These are phyloP conservation scores for Puccinia horiana DNA, from an alignment of 1,284 basidiomycete species.

Conservation along the genomic window DNA sequence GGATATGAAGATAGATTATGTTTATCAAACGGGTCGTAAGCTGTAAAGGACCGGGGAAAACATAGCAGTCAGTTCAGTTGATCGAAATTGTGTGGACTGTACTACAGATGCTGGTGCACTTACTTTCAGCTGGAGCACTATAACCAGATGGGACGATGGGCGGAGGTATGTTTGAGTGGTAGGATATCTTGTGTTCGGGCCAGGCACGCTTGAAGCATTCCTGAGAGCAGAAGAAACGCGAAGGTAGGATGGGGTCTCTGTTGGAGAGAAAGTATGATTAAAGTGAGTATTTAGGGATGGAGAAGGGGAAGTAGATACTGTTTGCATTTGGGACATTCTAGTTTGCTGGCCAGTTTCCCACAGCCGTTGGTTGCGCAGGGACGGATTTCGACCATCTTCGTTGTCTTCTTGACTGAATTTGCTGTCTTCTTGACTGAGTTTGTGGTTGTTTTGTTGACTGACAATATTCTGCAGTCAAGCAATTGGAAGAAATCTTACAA, in stretches of 20 bases:
- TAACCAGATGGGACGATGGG: slow-evolving; percentile 25
- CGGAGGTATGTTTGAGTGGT: slow-evolving; percentile 34
- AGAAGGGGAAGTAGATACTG: too few relatives aligned
- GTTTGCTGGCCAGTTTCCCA: slow-evolving; percentile 32
- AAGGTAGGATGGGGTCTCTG: slow-evolving; percentile 32
- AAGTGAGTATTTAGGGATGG: not conserved
- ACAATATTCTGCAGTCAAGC: too few relatives aligned
- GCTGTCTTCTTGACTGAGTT: too few relatives aligned
- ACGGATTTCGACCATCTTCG: not conserved
- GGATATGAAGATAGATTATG: slow-evolving; percentile 26
- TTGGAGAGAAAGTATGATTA: not conserved
- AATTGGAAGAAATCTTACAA: too few relatives aligned
- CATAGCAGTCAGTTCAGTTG: not conserved
- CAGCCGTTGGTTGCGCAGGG: slow-evolving; percentile 42
- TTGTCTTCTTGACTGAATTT: too few relatives aligned
- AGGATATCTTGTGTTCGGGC: slow-evolving; percentile 38
- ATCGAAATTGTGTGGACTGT: not conserved
- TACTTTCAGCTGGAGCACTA: slow-evolving; percentile 22
- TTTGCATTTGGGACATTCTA: slow-evolving; percentile 49
- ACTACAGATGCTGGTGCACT: not conserved
- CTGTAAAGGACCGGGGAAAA: not conserved
- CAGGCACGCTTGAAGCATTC: slow-evolving; percentile 41
- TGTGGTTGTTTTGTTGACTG: too few relatives aligned
- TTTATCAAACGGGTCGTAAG: slow-evolving; percentile 40
- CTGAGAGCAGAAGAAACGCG: slow-evolving; percentile 46